These are phyloP conservation scores for Dissophora ornata DNA, from an alignment of 192 early-diverging fungal species.

Conservation along the genomic window DNA sequence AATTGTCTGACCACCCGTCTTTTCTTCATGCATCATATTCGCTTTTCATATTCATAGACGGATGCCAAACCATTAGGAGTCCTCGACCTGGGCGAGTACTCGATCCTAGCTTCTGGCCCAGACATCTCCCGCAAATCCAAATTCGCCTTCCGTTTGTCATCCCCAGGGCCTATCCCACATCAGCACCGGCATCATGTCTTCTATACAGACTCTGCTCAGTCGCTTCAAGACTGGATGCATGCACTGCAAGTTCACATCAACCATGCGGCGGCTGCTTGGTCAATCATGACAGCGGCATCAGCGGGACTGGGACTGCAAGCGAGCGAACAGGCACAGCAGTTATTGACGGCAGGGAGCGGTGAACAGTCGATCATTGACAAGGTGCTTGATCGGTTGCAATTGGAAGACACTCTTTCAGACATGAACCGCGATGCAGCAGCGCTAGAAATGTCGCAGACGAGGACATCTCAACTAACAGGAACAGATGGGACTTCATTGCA, in stretches of 20 bases:
- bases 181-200: constrained; percentile 45
- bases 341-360: not conserved
- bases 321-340: not conserved
- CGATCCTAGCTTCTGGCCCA: constrained; percentile 31
- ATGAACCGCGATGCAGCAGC: not conserved
- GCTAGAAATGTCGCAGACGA: no score
- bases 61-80: constrained; percentile 42
- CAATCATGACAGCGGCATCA: constrained; percentile 2
- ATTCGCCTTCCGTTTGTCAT: constrained; percentile 32
- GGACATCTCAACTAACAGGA: no score
- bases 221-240: constrained; percentile 39
- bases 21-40: not conserved
- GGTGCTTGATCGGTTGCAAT: constrained; percentile 40
- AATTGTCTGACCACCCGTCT: no score
- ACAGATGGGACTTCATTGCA: no score
- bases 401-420: constrained; percentile 13
- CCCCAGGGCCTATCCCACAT: constrained; percentile 29
- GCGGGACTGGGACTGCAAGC: constrained; percentile 1
- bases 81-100: constrained; percentile 39
- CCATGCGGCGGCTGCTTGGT: constrained; percentile 15
- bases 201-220: constrained; percentile 20
- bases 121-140: constrained; percentile 52
- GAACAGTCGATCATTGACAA: constrained; percentile 45
- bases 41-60: constrained; percentile 9
- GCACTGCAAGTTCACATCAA: constrained; percentile 37